Conservation (phyloP, 1,139 yeast species). For the Saccharomyces hybrid region DNA sequence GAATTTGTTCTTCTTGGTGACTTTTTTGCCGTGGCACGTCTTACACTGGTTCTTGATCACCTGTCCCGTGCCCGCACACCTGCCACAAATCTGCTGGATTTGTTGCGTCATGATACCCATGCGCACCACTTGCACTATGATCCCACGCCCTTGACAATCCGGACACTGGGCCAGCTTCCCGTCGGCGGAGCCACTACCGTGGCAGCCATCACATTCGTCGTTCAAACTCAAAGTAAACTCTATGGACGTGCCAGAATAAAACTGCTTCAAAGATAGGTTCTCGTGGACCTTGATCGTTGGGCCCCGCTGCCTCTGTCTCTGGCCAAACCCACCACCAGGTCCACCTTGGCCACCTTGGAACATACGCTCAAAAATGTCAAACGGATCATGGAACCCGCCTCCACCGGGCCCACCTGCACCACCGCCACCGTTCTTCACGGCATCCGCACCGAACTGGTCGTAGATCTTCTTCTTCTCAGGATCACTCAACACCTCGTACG, state of each 20-base stretch:
- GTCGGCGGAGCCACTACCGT: conserved; percentile 81
- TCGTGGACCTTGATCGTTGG: conserved; percentile 54
- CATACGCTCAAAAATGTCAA: conserved; percentile 65
- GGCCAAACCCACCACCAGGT: conserved; percentile 37
- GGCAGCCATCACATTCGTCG: conserved; percentile 67
- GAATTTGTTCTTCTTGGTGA: conserved; percentile 46
- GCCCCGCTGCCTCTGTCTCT: conserved; percentile 50
- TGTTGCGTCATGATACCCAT: conserved; percentile 88
- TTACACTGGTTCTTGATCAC: conserved; percentile 56
- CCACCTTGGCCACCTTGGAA: conserved; percentile 51
- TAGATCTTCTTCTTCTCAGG: conserved; percentile 62
- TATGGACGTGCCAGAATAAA: conserved; percentile 58
- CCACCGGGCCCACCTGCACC: conserved; percentile 36
- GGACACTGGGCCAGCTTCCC: conserved; percentile 58
- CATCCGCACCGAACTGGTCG: conserved; percentile 81
- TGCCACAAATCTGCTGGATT: conserved; percentile 68
- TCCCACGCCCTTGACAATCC: conserved; percentile 70
- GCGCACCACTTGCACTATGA: conserved; percentile 59
- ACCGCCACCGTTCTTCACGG: conserved; percentile 45
- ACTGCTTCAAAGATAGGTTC: conserved; percentile 52
- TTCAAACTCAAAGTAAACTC: conserved; percentile 63
- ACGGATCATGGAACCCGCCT: conserved; percentile 44
- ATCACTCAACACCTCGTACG: conserved; percentile 81
- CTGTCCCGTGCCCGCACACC: conserved; percentile 73
- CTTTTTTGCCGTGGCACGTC: conserved; percentile 64